Evolutionary conservation across 1,284 basidiomycete genomes (phyloP).

Genomic region (Vanrija humicola): DNA sequence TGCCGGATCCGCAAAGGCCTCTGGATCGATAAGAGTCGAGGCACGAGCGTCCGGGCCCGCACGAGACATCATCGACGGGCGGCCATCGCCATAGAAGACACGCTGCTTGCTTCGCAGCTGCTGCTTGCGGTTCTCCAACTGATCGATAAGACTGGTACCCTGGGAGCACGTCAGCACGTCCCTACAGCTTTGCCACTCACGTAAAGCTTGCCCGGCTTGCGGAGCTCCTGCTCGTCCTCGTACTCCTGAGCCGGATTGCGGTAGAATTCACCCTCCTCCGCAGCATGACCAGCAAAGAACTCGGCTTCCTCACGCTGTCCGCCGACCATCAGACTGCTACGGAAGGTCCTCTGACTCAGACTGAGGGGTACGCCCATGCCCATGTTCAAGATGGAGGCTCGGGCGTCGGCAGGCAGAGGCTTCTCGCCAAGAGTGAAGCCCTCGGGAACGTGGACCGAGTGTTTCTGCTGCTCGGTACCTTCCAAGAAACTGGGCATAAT

Average conservation of each 20-base stretch:
- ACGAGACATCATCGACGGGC: constrained; percentile 48
- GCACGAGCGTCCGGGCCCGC: background rate
- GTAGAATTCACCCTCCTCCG: constrained; percentile 14
- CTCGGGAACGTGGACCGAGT: constrained; percentile 26
- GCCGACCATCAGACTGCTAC: constrained; percentile 34
- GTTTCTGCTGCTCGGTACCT: constrained; percentile 10
- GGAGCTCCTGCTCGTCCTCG: constrained; percentile 17
- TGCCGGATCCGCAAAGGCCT: background rate
- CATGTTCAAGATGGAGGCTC: constrained; percentile 27
- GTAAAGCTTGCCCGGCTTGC: constrained; percentile 38
- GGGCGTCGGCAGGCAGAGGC: constrained; percentile 42
- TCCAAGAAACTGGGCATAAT: constrained; percentile 42
- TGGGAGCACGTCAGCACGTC: constrained; percentile 7
- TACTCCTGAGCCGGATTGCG: constrained; percentile 22
- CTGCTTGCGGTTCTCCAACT: constrained; percentile 43
- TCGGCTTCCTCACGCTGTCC: constrained; percentile 26
- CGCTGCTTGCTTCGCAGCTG: constrained; percentile 39
- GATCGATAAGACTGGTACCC: constrained; percentile 47
- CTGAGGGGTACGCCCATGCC: constrained; percentile 29
- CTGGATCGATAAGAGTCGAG: constrained; percentile 13
- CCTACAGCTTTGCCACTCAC: constrained; percentile 18
- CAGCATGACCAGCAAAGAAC: constrained; percentile 6
- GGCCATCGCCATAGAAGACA: constrained; percentile 44
- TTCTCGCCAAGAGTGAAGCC: constrained; percentile 42
- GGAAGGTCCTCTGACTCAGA: constrained; percentile 40